phyloP scores from a whole-genome alignment of 2,329 filamentous ascomycete species.

The Nigrograna mackinnonii region DNA sequence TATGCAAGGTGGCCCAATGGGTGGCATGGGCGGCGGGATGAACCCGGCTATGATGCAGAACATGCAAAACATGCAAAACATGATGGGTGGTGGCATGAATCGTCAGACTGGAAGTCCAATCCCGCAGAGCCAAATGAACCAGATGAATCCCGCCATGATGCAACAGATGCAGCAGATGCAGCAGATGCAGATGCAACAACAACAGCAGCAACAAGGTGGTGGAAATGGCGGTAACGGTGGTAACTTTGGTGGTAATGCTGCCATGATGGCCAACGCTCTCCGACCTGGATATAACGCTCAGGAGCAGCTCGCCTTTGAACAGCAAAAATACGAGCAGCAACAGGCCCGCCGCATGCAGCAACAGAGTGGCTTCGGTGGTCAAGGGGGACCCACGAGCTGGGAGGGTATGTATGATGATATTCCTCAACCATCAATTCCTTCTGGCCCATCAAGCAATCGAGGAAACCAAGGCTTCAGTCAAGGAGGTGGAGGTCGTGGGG shows the following conservation, averaged over 20 bases:
- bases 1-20: slow-evolving; percentile 55
- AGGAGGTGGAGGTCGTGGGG: slow-evolving; percentile 45
- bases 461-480: slow-evolving; percentile 35
- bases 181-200: slow-evolving; percentile 63
- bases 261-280: slow-evolving; percentile 25
- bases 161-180: slow-evolving; percentile 71
- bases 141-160: slow-evolving; percentile 72
- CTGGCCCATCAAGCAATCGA: slow-evolving; percentile 51
- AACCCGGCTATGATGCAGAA: slow-evolving; percentile 58
- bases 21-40: slow-evolving; percentile 50
- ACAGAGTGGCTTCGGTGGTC: slow-evolving; percentile 49
- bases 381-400: slow-evolving; percentile 80
- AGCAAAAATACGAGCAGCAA: slow-evolving; percentile 77
- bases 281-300: slow-evolving; percentile 66
- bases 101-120: slow-evolving; percentile 31
- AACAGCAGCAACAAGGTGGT: slow-evolving; percentile 48
- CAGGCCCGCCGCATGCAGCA: slow-evolving; percentile 59
- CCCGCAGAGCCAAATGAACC: slow-evolving; percentile 42
- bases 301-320: slow-evolving; percentile 75
- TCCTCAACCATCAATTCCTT: slow-evolving; percentile 73
- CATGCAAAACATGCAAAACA: slow-evolving; percentile 44
- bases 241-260: slow-evolving; percentile 48
- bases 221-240: slow-evolving; percentile 68
- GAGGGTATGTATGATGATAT: slow-evolving; percentile 99
- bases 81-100: slow-evolving; percentile 38